These are phyloP conservation scores for Stephania yunnanensis DNA, from an alignment of 164 flowering plant genomes.

Conservation along the genomic window DNA sequence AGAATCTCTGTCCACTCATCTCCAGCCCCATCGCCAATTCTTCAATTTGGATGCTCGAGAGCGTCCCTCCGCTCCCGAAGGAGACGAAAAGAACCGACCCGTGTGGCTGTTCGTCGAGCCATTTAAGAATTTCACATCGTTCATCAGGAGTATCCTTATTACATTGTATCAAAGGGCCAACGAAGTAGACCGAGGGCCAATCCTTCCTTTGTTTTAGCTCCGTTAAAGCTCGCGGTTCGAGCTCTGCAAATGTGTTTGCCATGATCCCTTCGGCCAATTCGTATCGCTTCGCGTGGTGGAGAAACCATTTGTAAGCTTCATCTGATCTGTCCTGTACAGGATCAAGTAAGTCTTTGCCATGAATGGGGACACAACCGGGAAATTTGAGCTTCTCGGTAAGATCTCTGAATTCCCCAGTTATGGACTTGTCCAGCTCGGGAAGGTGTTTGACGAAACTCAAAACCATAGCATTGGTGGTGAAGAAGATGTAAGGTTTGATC, in stretches of 20 bases:
- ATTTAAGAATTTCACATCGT: constrained; percentile 4
- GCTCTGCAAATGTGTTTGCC: constrained; percentile 22
- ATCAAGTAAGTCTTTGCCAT: constrained; percentile 23
- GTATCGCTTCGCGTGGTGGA: constrained; percentile 16
- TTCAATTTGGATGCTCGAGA: constrained; percentile 32
- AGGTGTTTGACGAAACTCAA: constrained; percentile 24
- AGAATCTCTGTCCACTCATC: constrained; percentile 50
- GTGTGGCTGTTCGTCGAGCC: constrained; percentile 38
- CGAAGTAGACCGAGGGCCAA: constrained; percentile 24
- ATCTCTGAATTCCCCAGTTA: constrained; percentile 8
- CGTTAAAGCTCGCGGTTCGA: constrained; percentile 24
- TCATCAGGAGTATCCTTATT: neutral
- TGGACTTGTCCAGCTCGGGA: constrained; percentile 25
- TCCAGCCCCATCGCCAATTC: constrained; percentile 64
- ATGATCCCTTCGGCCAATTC: constrained; percentile 22
- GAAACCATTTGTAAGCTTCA: constrained; percentile 22
- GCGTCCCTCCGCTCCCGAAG: constrained; percentile 76
- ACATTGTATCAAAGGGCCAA: constrained; percentile 30
- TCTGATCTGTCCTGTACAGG: constrained; percentile 24
- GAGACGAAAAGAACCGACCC: constrained; percentile 44
- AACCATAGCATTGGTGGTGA: constrained; percentile 25
- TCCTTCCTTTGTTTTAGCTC: constrained; percentile 11
- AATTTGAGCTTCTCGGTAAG: constrained; percentile 21
- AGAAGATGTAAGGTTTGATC: constrained; percentile 32
- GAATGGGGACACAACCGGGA: constrained; percentile 31